These are phyloP conservation scores for Scheffersomyces spartinae DNA, from an alignment of 805 yeast species.

Conservation along the genomic window DNA sequence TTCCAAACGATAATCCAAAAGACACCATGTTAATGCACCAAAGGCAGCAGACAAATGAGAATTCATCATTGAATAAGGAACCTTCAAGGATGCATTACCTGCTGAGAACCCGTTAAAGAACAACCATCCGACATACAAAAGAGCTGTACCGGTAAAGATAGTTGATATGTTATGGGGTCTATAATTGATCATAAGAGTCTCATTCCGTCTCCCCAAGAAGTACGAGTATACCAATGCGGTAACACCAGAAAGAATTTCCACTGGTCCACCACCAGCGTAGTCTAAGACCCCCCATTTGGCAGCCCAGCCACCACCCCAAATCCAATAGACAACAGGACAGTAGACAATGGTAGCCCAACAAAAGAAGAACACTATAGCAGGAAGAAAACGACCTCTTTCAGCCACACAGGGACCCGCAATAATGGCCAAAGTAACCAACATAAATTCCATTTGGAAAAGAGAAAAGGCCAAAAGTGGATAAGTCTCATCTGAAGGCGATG, in stretches of 20 bases:
- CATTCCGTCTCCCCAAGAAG: constrained; percentile 64
- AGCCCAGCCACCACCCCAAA: constrained; percentile 97
- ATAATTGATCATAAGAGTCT: constrained; percentile 73
- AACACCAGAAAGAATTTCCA: constrained; percentile 84
- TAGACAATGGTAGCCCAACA: constrained; percentile 87
- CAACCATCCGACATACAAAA: constrained; percentile 93
- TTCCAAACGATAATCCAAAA: constrained; percentile 80
- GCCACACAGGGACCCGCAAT: constrained; percentile 80
- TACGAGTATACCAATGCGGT: constrained; percentile 82
- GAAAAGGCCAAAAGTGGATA: constrained; percentile 85
- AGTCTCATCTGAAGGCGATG: constrained; percentile 20
- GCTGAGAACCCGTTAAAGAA: constrained; percentile 92
- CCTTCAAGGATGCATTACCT: constrained; percentile 67
- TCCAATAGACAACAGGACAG: constrained; percentile 93
- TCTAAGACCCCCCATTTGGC: constrained; percentile 84
- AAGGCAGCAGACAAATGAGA: constrained; percentile 82
- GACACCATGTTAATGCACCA: constrained; percentile 88
- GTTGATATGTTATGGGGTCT: constrained; percentile 92
- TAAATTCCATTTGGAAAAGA: constrained; percentile 80
- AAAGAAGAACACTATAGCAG: constrained; percentile 72
- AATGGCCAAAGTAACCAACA: constrained; percentile 86
- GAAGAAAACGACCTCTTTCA: constrained; percentile 84
- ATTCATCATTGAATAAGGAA: constrained; percentile 85
- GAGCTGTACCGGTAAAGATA: constrained; percentile 76
- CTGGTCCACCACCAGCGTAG: constrained; percentile 98